A percentile compares a stretch with the other conserved stretches of the same genome.
Conservation (phyloP, 257 asterid species). For the Penstemon barbatus region DNA sequence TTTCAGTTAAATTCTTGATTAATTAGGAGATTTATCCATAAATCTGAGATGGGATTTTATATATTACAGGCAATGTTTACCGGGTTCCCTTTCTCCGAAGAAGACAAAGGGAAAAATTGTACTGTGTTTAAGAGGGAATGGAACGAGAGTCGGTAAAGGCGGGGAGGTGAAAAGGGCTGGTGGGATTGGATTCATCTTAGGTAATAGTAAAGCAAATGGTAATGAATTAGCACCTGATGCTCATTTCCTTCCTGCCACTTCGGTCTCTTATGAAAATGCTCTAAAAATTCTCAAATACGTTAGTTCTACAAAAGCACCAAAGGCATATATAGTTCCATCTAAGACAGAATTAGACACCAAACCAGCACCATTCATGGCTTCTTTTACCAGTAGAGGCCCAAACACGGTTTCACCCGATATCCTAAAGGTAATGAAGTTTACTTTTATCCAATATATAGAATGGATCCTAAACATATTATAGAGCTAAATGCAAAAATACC, state of each 20-base stretch:
- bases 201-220: conserved; percentile 58
- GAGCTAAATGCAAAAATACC: too few relatives aligned
- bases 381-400: conserved; percentile 65
- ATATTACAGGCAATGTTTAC: conserved; percentile 71
- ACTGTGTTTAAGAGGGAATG: conserved; percentile 73
- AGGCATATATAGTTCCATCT: conserved; percentile 37
- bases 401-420: conserved; percentile 42
- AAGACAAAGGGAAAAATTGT: conserved; percentile 80
- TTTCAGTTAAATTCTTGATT: background rate
- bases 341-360: conserved; percentile 37
- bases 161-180: conserved; percentile 86
- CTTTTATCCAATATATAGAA: too few relatives aligned
- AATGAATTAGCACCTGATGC: conserved; percentile 42
- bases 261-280: conserved; percentile 39
- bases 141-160: conserved; percentile 76
- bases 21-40: background rate
- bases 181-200: conserved; percentile 72
- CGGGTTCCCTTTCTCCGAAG: conserved; percentile 64
- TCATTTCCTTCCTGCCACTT: conserved; percentile 62
- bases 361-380: conserved; percentile 69
- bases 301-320: conserved; percentile 34
- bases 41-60: background rate
- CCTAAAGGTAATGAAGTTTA: conserved; percentile 44
- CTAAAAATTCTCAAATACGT: conserved; percentile 44
- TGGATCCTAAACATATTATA: too few relatives aligned